phyloP scores from a whole-genome alignment of 1,139 yeast species.

The Pichia sorboxylosa region DNA sequence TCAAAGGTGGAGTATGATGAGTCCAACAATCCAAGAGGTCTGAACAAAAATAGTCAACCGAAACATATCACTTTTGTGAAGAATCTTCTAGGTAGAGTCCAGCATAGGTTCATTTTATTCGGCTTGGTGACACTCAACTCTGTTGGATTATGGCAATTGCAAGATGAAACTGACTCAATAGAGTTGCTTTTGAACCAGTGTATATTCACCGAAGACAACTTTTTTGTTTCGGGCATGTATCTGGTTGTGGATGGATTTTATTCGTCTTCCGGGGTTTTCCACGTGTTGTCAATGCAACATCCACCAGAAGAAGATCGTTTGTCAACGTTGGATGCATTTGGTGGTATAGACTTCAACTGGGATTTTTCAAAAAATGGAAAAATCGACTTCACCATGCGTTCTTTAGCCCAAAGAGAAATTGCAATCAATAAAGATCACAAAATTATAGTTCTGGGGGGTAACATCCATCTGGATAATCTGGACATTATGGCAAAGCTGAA shows the following conservation, averaged over 20 bases:
- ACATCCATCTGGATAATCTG: conserved; percentile 56
- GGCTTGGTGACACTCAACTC: conserved; percentile 60
- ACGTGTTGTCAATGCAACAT: conserved; percentile 68
- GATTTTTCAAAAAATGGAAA: conserved; percentile 35
- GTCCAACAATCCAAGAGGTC: conserved; percentile 26
- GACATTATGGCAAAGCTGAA: conserved; percentile 56
- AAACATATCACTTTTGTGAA: conserved; percentile 65
- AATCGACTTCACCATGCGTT: conserved; percentile 47
- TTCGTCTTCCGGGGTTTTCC: conserved; percentile 57
- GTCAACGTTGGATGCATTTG: conserved; percentile 54
- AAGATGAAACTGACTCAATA: conserved; percentile 74
- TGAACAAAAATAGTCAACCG: conserved; percentile 20
- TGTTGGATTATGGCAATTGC: conserved; percentile 62
- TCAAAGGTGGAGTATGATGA: conserved; percentile 34
- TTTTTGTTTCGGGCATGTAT: conserved; percentile 69
- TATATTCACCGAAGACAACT: conserved; percentile 53
- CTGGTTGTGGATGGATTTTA: conserved; percentile 80
- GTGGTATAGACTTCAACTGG: conserved; percentile 71
- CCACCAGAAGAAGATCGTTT: conserved; percentile 82
- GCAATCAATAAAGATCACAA: conserved; percentile 33
- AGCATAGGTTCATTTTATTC: conserved; percentile 60
- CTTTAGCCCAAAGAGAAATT: conserved; percentile 44
- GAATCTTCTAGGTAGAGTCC: conserved; percentile 76
- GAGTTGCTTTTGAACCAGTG: conserved; percentile 60
- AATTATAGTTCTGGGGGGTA: conserved; percentile 62